Base-by-base conservation (phyloP, 352 stramenopile species). In the Peronospora belbahrii region DNA sequence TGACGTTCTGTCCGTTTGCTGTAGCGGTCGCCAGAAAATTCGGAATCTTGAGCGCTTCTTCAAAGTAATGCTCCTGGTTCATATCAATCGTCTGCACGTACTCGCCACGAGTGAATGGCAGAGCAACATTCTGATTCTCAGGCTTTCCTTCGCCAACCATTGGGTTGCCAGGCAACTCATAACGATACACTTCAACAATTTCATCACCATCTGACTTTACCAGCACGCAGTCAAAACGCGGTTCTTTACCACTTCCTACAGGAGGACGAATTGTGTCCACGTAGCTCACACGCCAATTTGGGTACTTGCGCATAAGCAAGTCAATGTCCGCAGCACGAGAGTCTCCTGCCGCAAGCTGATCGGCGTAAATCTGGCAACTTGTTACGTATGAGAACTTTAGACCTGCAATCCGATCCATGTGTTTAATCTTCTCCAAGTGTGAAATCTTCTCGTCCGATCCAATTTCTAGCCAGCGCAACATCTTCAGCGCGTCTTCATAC, bases 221-320 rank as follows among this genome's bases (percentile, higher is more conserved):
- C 17, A 95, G 53, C 11, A 94, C 79, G 35, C 76, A 94, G 48
- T 87, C 76, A 39, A 75, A 90, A 7, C 79, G 75, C 67, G 76
- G 78, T 34, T 82, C 83, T 1, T 57, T 72, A 48, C 50, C 70
- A 39, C 63, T 93, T 42, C 59, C 79, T n/a, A 48, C 50, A 15
- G 76, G 88, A 62, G 57, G 89, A 6, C 66, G 62, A 36, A 89
- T 80, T 43, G 78, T 90, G 36, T 96, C 81, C 7, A 96, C 78
- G 52, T 95, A 95, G 27, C 79, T 89, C 35, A 95, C 85, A 31
- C 85, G 85, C 62, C 81, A 88, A 62, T 97, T 97, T 17, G 94
- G 95, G 70, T 97, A 98, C 47, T 96, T 92, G 13, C 94, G 85
- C 84, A 99, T 95, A 2, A 99, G 73, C 18, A 97, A 64, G 42